Evolutionary conservation across 164 flowering plant species (phyloP).

Genomic region (Protea cynaroides): DNA sequence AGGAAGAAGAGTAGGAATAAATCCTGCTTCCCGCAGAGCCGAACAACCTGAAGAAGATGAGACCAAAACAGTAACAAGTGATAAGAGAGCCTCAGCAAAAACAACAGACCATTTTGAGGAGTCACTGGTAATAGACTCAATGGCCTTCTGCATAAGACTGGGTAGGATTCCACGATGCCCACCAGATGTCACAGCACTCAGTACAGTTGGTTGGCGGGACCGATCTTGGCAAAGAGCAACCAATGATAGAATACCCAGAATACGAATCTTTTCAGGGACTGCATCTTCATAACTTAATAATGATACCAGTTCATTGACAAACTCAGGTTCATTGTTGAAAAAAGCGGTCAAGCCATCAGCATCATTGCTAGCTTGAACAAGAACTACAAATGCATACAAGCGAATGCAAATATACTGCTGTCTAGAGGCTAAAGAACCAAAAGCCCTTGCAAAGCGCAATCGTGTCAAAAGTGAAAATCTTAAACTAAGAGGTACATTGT

Average conservation of each 20-base stretch:
- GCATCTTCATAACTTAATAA: conserved; percentile 77
- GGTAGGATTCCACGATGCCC: conserved; percentile 81
- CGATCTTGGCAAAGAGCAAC: conserved; percentile 89
- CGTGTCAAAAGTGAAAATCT: conserved; percentile 83
- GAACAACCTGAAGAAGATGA: conserved; percentile 90
- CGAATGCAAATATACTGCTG: conserved; percentile 86
- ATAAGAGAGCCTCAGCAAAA: conserved; percentile 81
- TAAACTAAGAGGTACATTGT: conserved; percentile 59
- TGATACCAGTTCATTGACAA: conserved; percentile 74
- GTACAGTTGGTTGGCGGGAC: conserved; percentile 63
- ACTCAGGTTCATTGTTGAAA: conserved; percentile 82
- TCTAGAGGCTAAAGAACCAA: conserved; percentile 54
- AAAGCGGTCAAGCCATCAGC: conserved; percentile 70
- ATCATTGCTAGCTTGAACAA: conserved; percentile 75
- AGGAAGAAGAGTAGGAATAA: conserved; percentile 86
- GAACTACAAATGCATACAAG: conserved; percentile 78
- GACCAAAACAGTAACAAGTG: conserved; percentile 80
- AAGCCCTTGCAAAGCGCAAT: conserved; percentile 84
- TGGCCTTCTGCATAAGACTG: conserved; percentile 90
- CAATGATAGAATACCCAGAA: conserved; percentile 59
- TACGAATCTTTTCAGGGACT: conserved; percentile 65
- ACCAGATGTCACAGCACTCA: conserved; percentile 81
- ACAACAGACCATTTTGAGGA: conserved; percentile 72
- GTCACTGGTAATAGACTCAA: conserved; percentile 54
- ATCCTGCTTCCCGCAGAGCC: conserved; percentile 89